phyloP scores from a whole-genome alignment of 768 basidiomycete genomes.

The Phaeolepiota aurea region DNA sequence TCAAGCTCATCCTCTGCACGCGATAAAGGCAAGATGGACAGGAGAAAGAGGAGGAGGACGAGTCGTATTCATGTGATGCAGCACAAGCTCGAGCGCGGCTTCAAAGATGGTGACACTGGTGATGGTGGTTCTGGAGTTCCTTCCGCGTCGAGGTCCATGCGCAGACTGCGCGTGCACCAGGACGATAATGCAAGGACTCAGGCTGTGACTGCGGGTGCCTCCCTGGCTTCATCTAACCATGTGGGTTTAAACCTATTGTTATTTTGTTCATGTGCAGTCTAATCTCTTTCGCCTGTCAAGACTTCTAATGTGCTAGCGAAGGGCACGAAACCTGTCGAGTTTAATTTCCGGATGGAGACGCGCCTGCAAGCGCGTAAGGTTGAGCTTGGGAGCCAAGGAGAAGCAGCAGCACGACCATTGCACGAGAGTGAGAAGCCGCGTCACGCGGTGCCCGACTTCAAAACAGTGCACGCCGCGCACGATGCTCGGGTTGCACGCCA shows the following conservation, averaged over 20 bases:
- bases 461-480: constrained; percentile 42
- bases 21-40: constrained; percentile 2
- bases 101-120: constrained; percentile 3
- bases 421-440: constrained; percentile 11
- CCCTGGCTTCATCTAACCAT: not conserved
- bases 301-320: constrained; percentile 13
- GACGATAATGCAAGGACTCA: no score
- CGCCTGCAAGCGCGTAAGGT: constrained; percentile 39
- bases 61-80: not conserved
- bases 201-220: no score
- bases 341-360: constrained; percentile 44
- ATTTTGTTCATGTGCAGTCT: no score
- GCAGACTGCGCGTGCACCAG: no score
- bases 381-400: constrained; percentile 21
- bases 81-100: constrained; percentile 1
- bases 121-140: no score
- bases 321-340: constrained; percentile 39
- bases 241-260: no score
- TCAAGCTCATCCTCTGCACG: constrained; percentile 3
- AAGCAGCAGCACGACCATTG: no score
- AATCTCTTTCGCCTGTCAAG: constrained; percentile 7
- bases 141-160: no score
- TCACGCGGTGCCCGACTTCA: constrained; percentile 41
- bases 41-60: constrained; percentile 1
- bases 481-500: constrained; percentile 25